Evolutionary conservation across 768 basidiomycete genomes (phyloP).

Genomic region (Collybia nuda): DNA sequence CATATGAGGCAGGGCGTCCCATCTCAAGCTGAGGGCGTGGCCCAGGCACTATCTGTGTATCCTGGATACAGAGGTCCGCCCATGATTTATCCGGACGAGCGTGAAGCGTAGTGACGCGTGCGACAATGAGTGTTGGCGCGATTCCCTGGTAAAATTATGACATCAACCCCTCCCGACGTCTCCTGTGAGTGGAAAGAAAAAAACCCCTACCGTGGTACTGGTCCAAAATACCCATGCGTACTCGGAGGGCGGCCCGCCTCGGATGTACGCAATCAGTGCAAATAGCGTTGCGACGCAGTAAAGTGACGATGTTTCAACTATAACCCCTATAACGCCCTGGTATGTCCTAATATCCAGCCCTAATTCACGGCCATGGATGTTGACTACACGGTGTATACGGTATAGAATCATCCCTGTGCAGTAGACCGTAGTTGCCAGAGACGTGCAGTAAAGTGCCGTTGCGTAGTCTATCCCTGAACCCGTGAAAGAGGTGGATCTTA

Average conservation of each 20-base stretch:
- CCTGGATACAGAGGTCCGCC: no score
- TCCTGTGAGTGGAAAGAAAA: not conserved
- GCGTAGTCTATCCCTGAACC: slow-evolving; percentile 11
- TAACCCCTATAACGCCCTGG: slow-evolving; percentile 8
- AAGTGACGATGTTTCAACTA: slow-evolving; percentile 9
- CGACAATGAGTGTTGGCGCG: slow-evolving; percentile 12
- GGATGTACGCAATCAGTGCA: slow-evolving; percentile 9
- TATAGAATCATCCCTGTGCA: slow-evolving; percentile 11
- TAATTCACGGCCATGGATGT: no score
- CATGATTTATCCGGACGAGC: not conserved
- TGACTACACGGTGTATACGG: slow-evolving; percentile 3
- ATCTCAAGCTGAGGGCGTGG: no score
- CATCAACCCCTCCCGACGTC: no score
- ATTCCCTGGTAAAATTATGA: slow-evolving; percentile 6
- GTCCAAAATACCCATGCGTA: slow-evolving; percentile 11
- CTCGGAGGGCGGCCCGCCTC: slow-evolving; percentile 7
- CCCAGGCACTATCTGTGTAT: no score
- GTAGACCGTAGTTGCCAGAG: slow-evolving; percentile 9
- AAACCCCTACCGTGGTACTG: slow-evolving; percentile 7
- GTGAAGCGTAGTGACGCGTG: slow-evolving; percentile 11
- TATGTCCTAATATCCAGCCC: slow-evolving; percentile 4
- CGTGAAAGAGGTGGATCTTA: slow-evolving; percentile 8
- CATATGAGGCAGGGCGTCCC: no score
- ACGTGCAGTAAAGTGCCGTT: slow-evolving; percentile 11
- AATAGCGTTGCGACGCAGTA: slow-evolving; percentile 12